A percentile compares a stretch with the other conserved stretches of the same genome.
Conservation (phyloP, 345 rosid species). For the Gossypium arboreum region DNA sequence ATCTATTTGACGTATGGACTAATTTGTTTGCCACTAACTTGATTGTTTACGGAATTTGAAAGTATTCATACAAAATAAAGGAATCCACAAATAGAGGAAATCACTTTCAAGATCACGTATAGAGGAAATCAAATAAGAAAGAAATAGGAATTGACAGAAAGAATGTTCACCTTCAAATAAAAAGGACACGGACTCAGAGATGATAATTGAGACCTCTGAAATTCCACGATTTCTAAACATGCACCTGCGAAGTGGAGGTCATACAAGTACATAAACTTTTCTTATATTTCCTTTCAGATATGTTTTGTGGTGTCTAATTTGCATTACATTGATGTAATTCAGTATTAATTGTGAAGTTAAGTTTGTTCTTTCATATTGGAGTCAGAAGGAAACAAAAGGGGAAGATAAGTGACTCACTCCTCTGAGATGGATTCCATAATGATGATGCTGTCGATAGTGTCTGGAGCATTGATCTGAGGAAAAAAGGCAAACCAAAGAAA, state of each 20-base stretch:
- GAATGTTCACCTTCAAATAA: constrained; percentile 37
- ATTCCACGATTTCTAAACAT: constrained; percentile 26
- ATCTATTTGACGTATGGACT: neutral
- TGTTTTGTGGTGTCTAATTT: neutral
- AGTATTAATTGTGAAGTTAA: neutral
- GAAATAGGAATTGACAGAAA: constrained; percentile 1
- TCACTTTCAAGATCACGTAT: constrained; percentile 9
- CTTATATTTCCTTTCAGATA: neutral
- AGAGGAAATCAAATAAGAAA: constrained; percentile 10
- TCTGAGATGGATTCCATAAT: constrained; percentile 33
- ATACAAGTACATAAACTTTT: neutral
- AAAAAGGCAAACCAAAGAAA: neutral
- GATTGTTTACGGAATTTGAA: neutral
- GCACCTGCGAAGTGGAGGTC: constrained; percentile 27
- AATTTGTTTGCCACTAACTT: neutral
- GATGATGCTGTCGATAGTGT: constrained; percentile 21
- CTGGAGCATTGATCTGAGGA: constrained; percentile 32
- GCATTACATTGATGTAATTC: neutral
- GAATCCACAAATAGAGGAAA: neutral
- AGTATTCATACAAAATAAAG: neutral
- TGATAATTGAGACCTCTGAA: constrained; percentile 25
- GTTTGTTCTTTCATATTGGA: neutral
- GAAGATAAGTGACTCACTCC: constrained; percentile 25
- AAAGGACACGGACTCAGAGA: constrained; percentile 17
- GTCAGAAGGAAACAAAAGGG: neutral